Percentiles rank a stretch among this genome's conserved stretches.
Conservation (phyloP, 805 yeast genomes). For the Lipomyces kockii region DNA sequence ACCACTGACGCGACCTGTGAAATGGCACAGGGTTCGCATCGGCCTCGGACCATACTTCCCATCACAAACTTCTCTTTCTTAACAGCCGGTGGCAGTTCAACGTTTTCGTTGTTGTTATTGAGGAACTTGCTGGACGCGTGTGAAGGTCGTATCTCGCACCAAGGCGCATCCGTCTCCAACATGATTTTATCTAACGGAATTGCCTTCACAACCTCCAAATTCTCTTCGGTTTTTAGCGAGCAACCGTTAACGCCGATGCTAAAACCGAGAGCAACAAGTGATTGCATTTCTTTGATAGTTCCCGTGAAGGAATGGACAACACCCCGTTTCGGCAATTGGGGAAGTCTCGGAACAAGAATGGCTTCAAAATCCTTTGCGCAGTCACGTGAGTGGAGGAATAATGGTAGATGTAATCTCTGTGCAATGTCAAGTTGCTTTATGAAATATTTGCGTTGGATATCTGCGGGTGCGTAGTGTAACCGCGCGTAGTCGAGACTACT, state of each 20-base stretch:
- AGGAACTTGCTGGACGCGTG: conserved; percentile 73
- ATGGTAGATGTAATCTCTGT: conserved; percentile 61
- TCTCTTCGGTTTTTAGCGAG: conserved; percentile 78
- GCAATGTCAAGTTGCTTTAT: conserved; percentile 72
- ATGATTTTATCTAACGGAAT: conserved; percentile 75
- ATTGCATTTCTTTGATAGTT: conserved; percentile 61
- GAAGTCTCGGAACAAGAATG: conserved; percentile 65
- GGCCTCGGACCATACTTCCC: conserved; percentile 65
- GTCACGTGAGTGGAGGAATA: conserved; percentile 88
- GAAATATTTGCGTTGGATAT: conserved; percentile 70
- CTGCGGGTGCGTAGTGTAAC: conserved; percentile 70
- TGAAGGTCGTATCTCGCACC: conserved; percentile 92
- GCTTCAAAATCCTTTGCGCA: conserved; percentile 78
- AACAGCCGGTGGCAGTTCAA: conserved; percentile 44
- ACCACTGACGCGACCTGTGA: conserved; percentile 77
- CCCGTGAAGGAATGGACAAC: conserved; percentile 98
- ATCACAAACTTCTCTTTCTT: conserved; percentile 64
- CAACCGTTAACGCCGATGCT: conserved; percentile 91
- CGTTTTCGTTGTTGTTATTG: neutral
- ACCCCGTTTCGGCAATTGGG: conserved; percentile 58
- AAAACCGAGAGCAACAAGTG: conserved; percentile 62
- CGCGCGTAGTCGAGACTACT: conserved; percentile 82
- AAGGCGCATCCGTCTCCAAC: conserved; percentile 90
- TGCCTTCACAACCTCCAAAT: conserved; percentile 62
- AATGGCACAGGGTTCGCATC: conserved; percentile 92